Conservation (phyloP, 2,329 filamentous ascomycete species). For the Aspergillus ibericus region DNA sequence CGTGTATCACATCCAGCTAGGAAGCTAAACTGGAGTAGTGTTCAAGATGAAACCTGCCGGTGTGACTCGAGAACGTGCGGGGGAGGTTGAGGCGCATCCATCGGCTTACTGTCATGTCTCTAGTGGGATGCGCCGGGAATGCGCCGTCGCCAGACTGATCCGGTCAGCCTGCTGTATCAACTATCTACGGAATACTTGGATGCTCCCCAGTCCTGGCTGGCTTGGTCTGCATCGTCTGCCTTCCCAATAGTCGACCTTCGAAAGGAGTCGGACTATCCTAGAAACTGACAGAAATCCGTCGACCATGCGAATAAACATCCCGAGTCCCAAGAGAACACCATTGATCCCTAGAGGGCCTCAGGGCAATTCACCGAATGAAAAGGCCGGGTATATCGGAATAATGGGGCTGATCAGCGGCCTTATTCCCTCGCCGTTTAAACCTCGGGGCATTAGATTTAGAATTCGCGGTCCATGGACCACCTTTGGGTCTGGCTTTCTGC, state of each 20-base stretch:
- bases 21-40: slow-evolving; percentile 1
- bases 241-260: neutral
- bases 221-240: neutral
- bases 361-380: neutral
- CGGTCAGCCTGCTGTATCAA: neutral
- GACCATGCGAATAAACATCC: neutral
- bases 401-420: neutral
- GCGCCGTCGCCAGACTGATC: neutral
- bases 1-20: neutral
- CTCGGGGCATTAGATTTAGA: neutral
- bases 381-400: slow-evolving; percentile 3
- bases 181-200: neutral
- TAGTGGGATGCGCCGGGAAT: neutral
- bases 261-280: neutral
- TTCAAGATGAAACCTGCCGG: neutral
- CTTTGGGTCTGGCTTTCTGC: neutral
- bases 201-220: neutral
- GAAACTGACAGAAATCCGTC: neutral
- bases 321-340: neutral
- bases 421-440: neutral
- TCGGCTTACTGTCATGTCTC: neutral
- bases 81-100: slow-evolving; percentile 4
- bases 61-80: slow-evolving; percentile 13
- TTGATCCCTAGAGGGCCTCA: neutral
- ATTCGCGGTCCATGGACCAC: neutral